Evolutionary conservation across 129 eudicot genomes (phyloP), one percentile per base, ranked within the genome.

Genomic region (Flaveria ramosissima): DNA sequence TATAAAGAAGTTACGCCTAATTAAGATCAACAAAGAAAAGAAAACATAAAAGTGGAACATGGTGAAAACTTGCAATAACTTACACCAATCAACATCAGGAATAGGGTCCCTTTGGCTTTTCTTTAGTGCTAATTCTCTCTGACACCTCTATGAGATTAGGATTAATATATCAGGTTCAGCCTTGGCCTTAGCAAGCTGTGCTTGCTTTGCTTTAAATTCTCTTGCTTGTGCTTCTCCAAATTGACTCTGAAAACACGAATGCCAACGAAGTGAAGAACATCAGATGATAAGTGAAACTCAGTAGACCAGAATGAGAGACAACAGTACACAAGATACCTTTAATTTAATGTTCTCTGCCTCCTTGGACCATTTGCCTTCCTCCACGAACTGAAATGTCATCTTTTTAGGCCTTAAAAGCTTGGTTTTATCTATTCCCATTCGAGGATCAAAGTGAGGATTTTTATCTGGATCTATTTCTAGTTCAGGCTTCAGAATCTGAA

Each of bases 191-290:
- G 96, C 95, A 78, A 90, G 84, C 65, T 90, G 92, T 41, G 95
- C 98, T 82, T 90, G 96, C 84, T 90, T 93, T 43, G 86, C 89
- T 86, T 82, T 92, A 14, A 89, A 85, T 81, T 92, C 98, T 73
- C 85, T 86, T 11, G 98, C 93, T 75, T 88, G 95, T 63, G 96
- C 96, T 83, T 92, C 98, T 64, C 98, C 98, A 85, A 92, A 92
- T 78, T 86, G 96, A 83, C 89, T 89, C 87, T 83, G 43, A 15
- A 73, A 70, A 73, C 23, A 41, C 36, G 36, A 75, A 62, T 50
- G 10, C 52, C 23, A 64, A 79, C 76, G 57, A 55, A 6, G 1
- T 52, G 60, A 52, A 52, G 7, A 52, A 32, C 16, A 78, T 50
- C 24, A 79, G 24, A 15, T 32, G n/a, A 60, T 14, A 41, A 17